phyloP scores from a whole-genome alignment of 257 asterid genomes.

The Osmanthus fragrans region DNA sequence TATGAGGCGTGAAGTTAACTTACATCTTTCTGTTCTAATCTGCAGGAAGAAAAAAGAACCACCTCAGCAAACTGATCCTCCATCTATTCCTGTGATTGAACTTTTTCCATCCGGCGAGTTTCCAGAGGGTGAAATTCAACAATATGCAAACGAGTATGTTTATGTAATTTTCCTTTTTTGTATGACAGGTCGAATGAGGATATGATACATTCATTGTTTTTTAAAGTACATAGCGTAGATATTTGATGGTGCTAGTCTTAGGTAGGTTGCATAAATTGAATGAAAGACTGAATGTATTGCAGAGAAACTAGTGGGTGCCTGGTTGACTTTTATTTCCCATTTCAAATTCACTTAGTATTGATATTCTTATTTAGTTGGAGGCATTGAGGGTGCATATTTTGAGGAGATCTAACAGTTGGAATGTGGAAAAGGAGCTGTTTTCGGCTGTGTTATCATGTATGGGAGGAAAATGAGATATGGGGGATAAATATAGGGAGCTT shows the following conservation, averaged over 20 bases:
- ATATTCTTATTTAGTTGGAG: neutral
- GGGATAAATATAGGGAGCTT: neutral
- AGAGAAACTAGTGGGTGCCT: neutral
- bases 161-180: neutral
- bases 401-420: neutral
- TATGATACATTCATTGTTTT: neutral
- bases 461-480: neutral
- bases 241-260: neutral
- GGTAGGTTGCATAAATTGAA: neutral
- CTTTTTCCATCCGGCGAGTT: conserved; percentile 90
- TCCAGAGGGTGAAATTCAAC: conserved; percentile 99
- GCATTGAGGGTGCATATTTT: neutral
- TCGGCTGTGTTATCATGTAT: neutral
- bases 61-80: conserved; percentile 82
- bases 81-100: conserved; percentile 77
- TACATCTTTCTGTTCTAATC: conserved; percentile 6
- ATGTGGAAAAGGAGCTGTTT: neutral
- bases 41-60: conserved; percentile 86
- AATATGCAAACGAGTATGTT: conserved; percentile 93
- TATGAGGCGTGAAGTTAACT: conserved; percentile 7
- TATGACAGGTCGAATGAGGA: neutral
- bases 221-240: neutral
- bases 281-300: neutral
- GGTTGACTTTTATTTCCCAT: neutral
- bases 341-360: neutral